phyloP scores from a whole-genome alignment of 129 eudicot genomes.

The Flaveria trinervia region DNA sequence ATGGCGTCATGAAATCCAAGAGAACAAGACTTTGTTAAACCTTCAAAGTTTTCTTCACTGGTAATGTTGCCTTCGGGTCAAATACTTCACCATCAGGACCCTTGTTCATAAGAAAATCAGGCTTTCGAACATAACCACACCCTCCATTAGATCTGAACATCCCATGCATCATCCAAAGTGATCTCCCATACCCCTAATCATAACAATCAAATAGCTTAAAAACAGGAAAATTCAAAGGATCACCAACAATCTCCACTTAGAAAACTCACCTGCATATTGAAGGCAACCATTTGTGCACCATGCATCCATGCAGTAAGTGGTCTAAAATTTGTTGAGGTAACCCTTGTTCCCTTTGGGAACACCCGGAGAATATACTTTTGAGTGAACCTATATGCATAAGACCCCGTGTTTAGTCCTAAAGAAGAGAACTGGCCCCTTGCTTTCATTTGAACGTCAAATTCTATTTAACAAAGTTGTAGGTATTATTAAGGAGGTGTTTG shows the following conservation, averaged over 20 bases:
- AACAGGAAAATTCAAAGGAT: background rate
- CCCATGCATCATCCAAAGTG: conserved; percentile 49
- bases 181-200: conserved; percentile 44
- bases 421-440: background rate
- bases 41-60: conserved; percentile 66
- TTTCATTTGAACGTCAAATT: background rate
- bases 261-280: conserved; percentile 84
- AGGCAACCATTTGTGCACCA: conserved; percentile 98
- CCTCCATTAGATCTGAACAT: conserved; percentile 41
- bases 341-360: conserved; percentile 86
- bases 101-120: conserved; percentile 46
- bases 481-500: background rate
- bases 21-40: conserved; percentile 30
- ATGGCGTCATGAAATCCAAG: background rate
- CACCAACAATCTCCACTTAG: background rate
- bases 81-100: conserved; percentile 55
- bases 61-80: conserved; percentile 59
- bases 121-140: conserved; percentile 39
- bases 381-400: conserved; percentile 59
- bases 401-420: conserved; percentile 21
- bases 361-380: conserved; percentile 80
- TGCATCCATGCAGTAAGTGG: conserved; percentile 86
- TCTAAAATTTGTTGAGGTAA: conserved; percentile 80
- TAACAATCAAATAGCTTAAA: background rate
- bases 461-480: background rate